These are phyloP conservation scores for Camelina laxa DNA, from an alignment of 345 rosid species.

Conservation along the genomic window DNA sequence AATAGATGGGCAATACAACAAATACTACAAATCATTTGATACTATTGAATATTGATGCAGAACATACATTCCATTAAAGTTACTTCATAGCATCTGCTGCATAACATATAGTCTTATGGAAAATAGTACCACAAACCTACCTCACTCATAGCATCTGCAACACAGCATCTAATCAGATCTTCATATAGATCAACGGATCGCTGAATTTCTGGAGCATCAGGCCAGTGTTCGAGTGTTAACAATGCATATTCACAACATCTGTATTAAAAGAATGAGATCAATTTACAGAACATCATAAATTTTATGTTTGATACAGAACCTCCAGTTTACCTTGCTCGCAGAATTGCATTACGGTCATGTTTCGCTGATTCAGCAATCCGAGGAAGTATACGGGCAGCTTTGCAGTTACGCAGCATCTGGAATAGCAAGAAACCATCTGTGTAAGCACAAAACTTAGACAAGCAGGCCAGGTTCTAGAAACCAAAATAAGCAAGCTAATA, in stretches of 20 bases:
- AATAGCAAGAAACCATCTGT: constrained; percentile 44
- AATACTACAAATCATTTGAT: constrained; percentile 21
- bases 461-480: constrained; percentile 20
- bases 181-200: constrained; percentile 88
- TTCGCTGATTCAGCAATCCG: constrained; percentile 90
- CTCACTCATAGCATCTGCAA: constrained; percentile 99
- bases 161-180: constrained; percentile 89
- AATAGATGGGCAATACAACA: constrained; percentile 15
- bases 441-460: constrained; percentile 39
- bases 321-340: constrained; percentile 80
- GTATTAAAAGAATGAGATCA: constrained; percentile 38
- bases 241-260: constrained; percentile 99
- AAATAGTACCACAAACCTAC: constrained; percentile 47
- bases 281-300: constrained; percentile 28
- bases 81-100: constrained; percentile 91
- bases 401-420: constrained; percentile 96
- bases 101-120: constrained; percentile 59
- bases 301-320: constrained; percentile 19
- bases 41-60: constrained; percentile 25
- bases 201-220: constrained; percentile 98
- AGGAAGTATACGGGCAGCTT: constrained; percentile 91
- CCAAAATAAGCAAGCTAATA: constrained; percentile 14
- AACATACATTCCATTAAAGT: constrained; percentile 20
- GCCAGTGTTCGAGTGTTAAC: constrained; percentile 91
- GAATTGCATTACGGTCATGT: constrained; percentile 85